Conservation (phyloP, 129 eudicot genomes). For the Arctium lappa region DNA sequence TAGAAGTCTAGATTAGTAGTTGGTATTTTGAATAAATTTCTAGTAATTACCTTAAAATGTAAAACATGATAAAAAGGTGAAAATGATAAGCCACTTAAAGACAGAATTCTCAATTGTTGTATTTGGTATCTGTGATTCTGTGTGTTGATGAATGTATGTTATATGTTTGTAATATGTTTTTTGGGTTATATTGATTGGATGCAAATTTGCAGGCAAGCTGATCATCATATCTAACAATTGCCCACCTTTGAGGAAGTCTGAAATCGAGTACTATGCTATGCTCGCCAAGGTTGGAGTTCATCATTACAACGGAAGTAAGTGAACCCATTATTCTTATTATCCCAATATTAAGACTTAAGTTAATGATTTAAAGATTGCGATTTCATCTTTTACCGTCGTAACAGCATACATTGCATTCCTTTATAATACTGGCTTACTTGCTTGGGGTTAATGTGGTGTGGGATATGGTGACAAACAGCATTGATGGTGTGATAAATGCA, state of each 20-base stretch:
- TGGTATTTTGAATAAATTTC: background rate
- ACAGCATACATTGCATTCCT: no score
- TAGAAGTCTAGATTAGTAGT: background rate
- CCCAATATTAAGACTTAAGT: no score
- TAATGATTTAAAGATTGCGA: no score
- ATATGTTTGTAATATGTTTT: background rate
- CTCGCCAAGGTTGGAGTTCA: constrained; percentile 68
- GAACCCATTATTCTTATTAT: background rate
- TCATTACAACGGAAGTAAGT: constrained; percentile 71
- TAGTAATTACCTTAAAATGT: no score
- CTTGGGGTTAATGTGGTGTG: no score
- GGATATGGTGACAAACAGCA: no score
- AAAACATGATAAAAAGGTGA: background rate
- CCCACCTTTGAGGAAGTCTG: constrained; percentile 70
- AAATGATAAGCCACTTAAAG: background rate
- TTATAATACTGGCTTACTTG: no score
- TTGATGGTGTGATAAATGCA: background rate
- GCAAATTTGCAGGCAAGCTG: constrained; percentile 32
- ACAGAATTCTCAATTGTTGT: background rate
- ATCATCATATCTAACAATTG: constrained; percentile 60
- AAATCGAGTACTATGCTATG: constrained; percentile 79
- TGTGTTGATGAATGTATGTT: background rate
- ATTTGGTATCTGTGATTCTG: background rate
- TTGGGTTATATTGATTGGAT: background rate
- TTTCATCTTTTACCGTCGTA: no score